phyloP scores from a whole-genome alignment of 257 asterid genomes.

The Thymus mandschuricus region DNA sequence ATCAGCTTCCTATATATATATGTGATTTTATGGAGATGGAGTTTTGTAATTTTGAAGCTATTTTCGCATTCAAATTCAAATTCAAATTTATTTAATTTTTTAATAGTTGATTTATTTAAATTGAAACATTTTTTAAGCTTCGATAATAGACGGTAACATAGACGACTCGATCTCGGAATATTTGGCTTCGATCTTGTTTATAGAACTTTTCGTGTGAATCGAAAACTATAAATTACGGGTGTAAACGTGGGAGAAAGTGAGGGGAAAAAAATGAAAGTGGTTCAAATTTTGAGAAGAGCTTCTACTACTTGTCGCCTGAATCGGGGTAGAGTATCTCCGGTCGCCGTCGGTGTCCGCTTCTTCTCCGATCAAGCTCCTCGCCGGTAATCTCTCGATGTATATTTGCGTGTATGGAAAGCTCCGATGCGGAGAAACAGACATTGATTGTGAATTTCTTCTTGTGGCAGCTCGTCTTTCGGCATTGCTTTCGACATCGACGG shows the following conservation, averaged over 20 bases:
- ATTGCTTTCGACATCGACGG: conserved; percentile 97
- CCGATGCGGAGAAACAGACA: not conserved
- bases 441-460: not conserved
- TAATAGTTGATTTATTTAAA: not conserved
- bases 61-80: too few species aligned
- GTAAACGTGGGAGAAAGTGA: not conserved
- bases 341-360: conserved; percentile 27
- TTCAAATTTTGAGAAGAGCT: conserved; percentile 39
- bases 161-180: too few species aligned
- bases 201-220: not conserved
- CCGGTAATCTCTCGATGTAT: conserved; percentile 28
- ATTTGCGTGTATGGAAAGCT: not conserved
- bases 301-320: conserved; percentile 34
- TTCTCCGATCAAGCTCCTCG: conserved; percentile 35
- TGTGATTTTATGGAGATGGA: conserved; percentile 18
- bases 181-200: not conserved
- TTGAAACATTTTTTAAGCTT: not conserved
- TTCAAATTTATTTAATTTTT: not conserved
- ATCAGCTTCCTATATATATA: conserved; percentile 3
- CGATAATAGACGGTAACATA: too few species aligned
- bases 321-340: conserved; percentile 28
- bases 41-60: too few species aligned
- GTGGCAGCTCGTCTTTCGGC: conserved; percentile 60
- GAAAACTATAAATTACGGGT: not conserved
- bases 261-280: conserved; percentile 35